Base-by-base conservation (phyloP, 176 grass and related monocot species). In the Phoenix roebelenii region DNA sequence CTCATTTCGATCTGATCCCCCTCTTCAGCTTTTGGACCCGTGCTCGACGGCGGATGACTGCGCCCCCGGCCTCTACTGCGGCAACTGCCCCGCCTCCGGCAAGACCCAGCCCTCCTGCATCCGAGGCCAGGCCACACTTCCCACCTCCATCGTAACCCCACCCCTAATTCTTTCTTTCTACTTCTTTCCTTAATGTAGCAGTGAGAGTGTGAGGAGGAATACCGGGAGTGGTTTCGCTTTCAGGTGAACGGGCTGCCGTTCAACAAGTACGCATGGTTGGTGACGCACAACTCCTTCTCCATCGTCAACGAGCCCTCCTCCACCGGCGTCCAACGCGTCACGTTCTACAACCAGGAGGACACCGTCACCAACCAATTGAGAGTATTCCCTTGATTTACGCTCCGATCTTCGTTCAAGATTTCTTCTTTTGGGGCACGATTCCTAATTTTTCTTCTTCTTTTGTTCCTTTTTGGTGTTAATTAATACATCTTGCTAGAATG, bases 321-420 rank as follows among this genome's bases (percentile, higher is more conserved):
- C 69, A 91, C 92, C 1, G 87, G 92, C 20, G 80, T 90, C 4
- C 80, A 90, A 68, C 83, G 92, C 58, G 66, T 91, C 16, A 97
- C 92, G 3, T 97, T 97, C 67, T 97, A 97, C 78, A 97, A 97
- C 73, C 92, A 97, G 80, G 92, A 97, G 59, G 92, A 97, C 54
- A 85, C 80, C 3, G 75, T 97, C 71, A 87, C 92, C 18, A 97
- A 90, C 82, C 92, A 97, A 44, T 49, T 97, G 69, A 85, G 68
- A 75, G 91, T 90, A 72, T 53, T 25, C 22, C 14, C 16, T 50
- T 16, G 23, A 1, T 23, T 25, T 32, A 20, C 18, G 22, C 7
- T 52, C 17, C 60, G 0, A 16, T 50, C 3, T 3, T 49, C 16
- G 2, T 50, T 49, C 35, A 44, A 44, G 2, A 44, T 44, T 44